Evolutionary conservation across 352 stramenopile species (phyloP).

Genomic region (Pythium insidiosum): DNA sequence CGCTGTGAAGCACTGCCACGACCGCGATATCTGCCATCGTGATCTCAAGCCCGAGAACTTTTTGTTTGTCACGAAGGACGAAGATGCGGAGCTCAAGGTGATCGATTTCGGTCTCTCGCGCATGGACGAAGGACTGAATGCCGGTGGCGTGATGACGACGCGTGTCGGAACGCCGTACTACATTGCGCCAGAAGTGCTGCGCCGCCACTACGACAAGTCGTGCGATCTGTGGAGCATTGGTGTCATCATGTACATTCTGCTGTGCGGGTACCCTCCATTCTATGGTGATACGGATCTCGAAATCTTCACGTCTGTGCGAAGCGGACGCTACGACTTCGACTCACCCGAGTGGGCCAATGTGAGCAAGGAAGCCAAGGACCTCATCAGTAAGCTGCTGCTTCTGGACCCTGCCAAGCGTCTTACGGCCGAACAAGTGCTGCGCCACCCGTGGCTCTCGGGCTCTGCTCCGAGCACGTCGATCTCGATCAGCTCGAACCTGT

Average conservation of each 20-base stretch:
- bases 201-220: constrained; percentile 92
- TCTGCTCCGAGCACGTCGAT: constrained; percentile 65
- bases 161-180: constrained; percentile 96
- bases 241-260: constrained; percentile 93
- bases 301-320: constrained; percentile 82
- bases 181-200: constrained; percentile 92
- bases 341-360: constrained; percentile 80
- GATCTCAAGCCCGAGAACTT: constrained; percentile 99
- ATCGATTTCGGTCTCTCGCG: constrained; percentile 97
- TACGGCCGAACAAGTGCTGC: constrained; percentile 85
- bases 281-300: constrained; percentile 91
- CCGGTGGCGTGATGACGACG: constrained; percentile 91
- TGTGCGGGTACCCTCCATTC: constrained; percentile 96
- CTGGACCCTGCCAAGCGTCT: constrained; percentile 89
- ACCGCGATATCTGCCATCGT: constrained; percentile 95
- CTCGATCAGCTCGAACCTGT: constrained; percentile 78
- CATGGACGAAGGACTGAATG: constrained; percentile 81
- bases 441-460: constrained; percentile 81
- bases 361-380: constrained; percentile 88
- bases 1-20: constrained; percentile 96
- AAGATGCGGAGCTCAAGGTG: constrained; percentile 94
- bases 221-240: constrained; percentile 96
- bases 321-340: constrained; percentile 79
- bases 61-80: constrained; percentile 87
- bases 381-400: constrained; percentile 92